Evolutionary conservation across 2,329 filamentous ascomycete species (phyloP), one percentile per base, ranked within the genome.

Genomic region (Thermothelomyces thermophilus): DNA sequence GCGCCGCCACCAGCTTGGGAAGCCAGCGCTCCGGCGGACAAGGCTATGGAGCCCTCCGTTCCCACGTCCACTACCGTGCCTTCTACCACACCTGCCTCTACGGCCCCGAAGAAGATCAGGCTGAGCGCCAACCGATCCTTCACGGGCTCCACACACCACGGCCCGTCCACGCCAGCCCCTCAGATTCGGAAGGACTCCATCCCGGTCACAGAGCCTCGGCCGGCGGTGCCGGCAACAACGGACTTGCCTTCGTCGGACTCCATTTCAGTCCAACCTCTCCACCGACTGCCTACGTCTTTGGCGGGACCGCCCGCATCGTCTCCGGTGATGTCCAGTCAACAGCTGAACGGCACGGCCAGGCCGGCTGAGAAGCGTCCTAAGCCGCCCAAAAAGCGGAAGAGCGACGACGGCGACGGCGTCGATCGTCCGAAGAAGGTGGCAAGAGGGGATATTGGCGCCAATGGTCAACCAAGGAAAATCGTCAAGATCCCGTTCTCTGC

Each of bases 351-450:
- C 16, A 34, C 36, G 30, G 46, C 51, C 14, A 56, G 48, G 28
- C 26, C 48, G 19, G 42, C 47, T 3, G 57, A 59, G 6, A 62
- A 60, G 46, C 54, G 51, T 10, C 53, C 54, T 5, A 62, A 60
- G 44, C 48, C 45, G 11, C 36, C 44, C 9, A 62, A 58, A 43
- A 66, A 66, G 55, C 60, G 63, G 39, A 64, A 65, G 56, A 62
- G 59, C 42, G 61, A 64, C 9, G 59, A 61, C 17, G 48, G 22
- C 4, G 58, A 59, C 14, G 55, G 40, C 16, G 41, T 36, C 39
- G 51, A 55, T 22, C 59, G 61, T 16, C 59, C 59, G 11, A 63
- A 61, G 52, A 67, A 67, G 51, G 35, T 63, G 13, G 34, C 57
- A 22, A 60, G 54, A 39, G 53, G 53, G 2, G 54, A 58, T 3